These are phyloP conservation scores for Boletellus sp. DNA, from an alignment of 768 basidiomycete genomes.

Conservation along the genomic window DNA sequence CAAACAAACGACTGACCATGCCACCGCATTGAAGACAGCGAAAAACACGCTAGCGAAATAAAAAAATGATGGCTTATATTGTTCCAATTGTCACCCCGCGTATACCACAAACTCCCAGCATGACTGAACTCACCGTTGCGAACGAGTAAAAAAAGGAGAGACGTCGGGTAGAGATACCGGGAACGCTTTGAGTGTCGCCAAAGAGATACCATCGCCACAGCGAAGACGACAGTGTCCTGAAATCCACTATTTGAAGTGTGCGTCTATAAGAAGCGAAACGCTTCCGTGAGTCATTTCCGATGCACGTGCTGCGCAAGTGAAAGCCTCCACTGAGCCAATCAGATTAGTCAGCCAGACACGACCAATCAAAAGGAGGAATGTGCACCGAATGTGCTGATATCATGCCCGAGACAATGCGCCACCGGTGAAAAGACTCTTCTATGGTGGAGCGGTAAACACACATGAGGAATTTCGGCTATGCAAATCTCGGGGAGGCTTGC, in stretches of 20 bases:
- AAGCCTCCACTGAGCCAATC: constrained; percentile 1
- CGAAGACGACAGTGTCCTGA: constrained; percentile 5
- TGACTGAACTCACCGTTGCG: constrained; percentile 6
- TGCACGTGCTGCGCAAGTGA: constrained; percentile 1
- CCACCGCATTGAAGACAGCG: neutral
- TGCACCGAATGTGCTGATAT: neutral
- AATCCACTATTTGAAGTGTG: neutral
- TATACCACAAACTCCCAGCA: neutral
- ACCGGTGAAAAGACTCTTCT: neutral
- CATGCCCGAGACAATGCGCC: neutral
- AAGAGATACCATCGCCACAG: constrained; percentile 1
- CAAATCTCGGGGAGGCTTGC: neutral
- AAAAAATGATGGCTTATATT: constrained; percentile 6
- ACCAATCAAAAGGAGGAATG: neutral
- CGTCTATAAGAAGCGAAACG: too few species aligned
- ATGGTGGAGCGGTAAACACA: neutral
- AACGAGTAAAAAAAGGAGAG: constrained; percentile 3
- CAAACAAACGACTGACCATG: constrained; percentile 3
- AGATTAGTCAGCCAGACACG: neutral
- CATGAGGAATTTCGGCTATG: neutral
- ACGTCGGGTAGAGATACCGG: constrained; percentile 4
- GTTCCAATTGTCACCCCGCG: neutral
- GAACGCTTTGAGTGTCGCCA: constrained; percentile 3
- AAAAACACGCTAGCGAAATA: constrained; percentile 1
- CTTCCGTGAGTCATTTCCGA: neutral